A percentile compares a stretch with the other conserved stretches of the same genome.
phyloP scores from a whole-genome alignment of 306 rosid species.

The Astragalus glycyphyllos region DNA sequence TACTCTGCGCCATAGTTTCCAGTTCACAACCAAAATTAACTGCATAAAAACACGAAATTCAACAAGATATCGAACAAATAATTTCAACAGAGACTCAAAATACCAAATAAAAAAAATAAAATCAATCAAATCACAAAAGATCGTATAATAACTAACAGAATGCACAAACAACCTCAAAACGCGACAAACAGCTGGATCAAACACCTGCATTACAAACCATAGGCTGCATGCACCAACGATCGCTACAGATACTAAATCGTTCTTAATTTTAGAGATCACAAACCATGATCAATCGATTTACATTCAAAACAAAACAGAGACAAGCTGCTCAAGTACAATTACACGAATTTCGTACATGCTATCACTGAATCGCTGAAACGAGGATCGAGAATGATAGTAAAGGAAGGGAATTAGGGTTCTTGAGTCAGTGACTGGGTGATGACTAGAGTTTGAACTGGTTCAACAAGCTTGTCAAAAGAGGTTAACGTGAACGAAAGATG shows the following conservation, averaged over 20 bases:
- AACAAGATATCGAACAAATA: conserved; percentile 4
- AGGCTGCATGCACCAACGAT: conserved; percentile 50
- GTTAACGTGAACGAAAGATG: conserved; percentile 20
- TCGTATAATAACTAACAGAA: conserved; percentile 31
- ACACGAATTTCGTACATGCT: conserved; percentile 28
- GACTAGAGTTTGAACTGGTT: conserved; percentile 35
- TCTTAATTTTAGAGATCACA: conserved; percentile 40
- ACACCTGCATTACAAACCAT: conserved; percentile 53
- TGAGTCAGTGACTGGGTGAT: conserved; percentile 25
- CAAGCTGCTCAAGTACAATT: conserved; percentile 14
- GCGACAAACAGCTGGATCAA: conserved; percentile 58
- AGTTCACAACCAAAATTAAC: conserved; percentile 45
- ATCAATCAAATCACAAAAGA: neutral
- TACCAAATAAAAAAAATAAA: neutral
- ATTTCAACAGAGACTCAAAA: conserved; percentile 15
- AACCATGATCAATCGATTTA: conserved; percentile 6
- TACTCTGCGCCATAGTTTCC: conserved; percentile 80
- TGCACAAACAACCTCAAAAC: conserved; percentile 54
- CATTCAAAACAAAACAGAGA: conserved; percentile 5
- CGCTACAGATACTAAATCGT: conserved; percentile 41
- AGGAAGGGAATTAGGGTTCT: conserved; percentile 30
- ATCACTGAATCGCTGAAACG: conserved; percentile 33
- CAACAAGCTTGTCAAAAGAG: conserved; percentile 30
- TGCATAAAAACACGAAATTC: conserved; percentile 41
- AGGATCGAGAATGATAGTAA: neutral